A percentile compares a stretch with the other conserved stretches of the same genome.
Conservation (phyloP, 2,329 filamentous ascomycete genomes). For the Pseudogymnoascus verrucosus region DNA sequence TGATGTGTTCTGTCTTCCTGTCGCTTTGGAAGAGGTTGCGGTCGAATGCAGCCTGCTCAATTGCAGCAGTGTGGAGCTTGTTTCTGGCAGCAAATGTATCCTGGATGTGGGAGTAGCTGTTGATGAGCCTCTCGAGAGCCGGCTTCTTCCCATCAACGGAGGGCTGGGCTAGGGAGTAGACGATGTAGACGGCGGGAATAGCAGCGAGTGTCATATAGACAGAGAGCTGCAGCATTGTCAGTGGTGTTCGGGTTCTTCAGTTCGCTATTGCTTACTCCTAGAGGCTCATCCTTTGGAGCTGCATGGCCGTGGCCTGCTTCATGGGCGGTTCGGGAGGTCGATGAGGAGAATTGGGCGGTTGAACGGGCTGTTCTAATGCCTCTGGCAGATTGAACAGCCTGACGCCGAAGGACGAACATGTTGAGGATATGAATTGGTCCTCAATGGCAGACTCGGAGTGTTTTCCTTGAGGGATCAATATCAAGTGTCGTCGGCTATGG, state of each 20-base stretch:
- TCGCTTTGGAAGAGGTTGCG: slow-evolving; percentile 49
- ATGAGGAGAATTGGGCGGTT: slow-evolving; percentile 10
- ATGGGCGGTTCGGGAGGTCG: slow-evolving; percentile 12
- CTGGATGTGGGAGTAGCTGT: slow-evolving; percentile 45
- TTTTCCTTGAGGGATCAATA: slow-evolving; percentile 5
- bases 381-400: slow-evolving; percentile 24
- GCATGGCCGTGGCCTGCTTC: slow-evolving; percentile 28
- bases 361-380: slow-evolving; percentile 17
- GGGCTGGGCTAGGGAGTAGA: slow-evolving; percentile 38
- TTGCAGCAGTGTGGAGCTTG: slow-evolving; percentile 48
- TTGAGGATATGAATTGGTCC: slow-evolving; percentile 6
- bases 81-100: slow-evolving; percentile 48
- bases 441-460: neutral
- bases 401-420: slow-evolving; percentile 27
- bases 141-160: slow-evolving; percentile 31
- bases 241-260: neutral
- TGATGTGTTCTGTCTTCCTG: slow-evolving; percentile 36
- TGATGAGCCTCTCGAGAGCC: slow-evolving; percentile 42
- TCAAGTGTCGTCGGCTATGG: slow-evolving; percentile 8
- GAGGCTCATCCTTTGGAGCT: slow-evolving; percentile 37
- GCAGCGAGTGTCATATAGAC: slow-evolving; percentile 40
- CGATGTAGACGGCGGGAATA: slow-evolving; percentile 36
- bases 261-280: slow-evolving; percentile 35
- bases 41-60: slow-evolving; percentile 57
- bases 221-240: slow-evolving; percentile 30